Evolutionary conservation across 2,329 filamentous ascomycete genomes (phyloP).

Genomic region (Claviceps spartinae): DNA sequence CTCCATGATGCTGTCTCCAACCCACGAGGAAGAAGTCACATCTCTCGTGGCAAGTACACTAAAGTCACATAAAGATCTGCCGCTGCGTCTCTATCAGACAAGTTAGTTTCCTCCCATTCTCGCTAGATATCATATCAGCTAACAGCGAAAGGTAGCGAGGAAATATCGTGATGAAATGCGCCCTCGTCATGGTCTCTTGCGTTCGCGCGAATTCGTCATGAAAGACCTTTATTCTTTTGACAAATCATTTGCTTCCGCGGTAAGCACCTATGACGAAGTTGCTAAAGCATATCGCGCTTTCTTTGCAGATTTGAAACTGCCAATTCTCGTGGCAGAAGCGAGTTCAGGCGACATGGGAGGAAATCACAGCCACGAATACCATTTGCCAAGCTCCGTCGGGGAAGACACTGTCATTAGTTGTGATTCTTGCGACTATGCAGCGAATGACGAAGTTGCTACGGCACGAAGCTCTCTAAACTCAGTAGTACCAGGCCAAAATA

Average conservation of each 20-base stretch:
- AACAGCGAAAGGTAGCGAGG: constrained; percentile 38
- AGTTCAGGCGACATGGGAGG: constrained; percentile 97
- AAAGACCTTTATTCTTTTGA: constrained; percentile 98
- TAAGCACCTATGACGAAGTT: constrained; percentile 68
- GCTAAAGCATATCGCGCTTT: constrained; percentile 60
- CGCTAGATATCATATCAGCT: neutral
- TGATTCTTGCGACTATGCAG: constrained; percentile 56
- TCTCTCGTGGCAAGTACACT: constrained; percentile 58
- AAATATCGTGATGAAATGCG: constrained; percentile 92
- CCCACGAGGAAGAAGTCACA: constrained; percentile 95
- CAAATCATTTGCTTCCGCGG: constrained; percentile 47
- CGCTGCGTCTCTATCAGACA: constrained; percentile 81
- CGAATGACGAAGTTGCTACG: constrained; percentile 74
- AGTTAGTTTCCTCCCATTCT: constrained; percentile 35
- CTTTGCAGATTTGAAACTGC: constrained; percentile 71
- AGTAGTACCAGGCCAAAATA: neutral
- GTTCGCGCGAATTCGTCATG: constrained; percentile 89
- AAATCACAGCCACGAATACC: constrained; percentile 86
- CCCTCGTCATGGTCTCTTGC: constrained; percentile 74
- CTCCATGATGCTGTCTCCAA: constrained; percentile 70
- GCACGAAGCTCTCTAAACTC: constrained; percentile 10
- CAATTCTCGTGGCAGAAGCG: constrained; percentile 73
- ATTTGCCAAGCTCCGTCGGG: constrained; percentile 64
- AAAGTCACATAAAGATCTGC: constrained; percentile 74
- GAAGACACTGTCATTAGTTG: constrained; percentile 80